A percentile compares a stretch with the other conserved stretches of the same genome.
These are phyloP conservation scores for Ogataea nonfermentans DNA, from an alignment of 805 yeast genomes.

Conservation along the genomic window DNA sequence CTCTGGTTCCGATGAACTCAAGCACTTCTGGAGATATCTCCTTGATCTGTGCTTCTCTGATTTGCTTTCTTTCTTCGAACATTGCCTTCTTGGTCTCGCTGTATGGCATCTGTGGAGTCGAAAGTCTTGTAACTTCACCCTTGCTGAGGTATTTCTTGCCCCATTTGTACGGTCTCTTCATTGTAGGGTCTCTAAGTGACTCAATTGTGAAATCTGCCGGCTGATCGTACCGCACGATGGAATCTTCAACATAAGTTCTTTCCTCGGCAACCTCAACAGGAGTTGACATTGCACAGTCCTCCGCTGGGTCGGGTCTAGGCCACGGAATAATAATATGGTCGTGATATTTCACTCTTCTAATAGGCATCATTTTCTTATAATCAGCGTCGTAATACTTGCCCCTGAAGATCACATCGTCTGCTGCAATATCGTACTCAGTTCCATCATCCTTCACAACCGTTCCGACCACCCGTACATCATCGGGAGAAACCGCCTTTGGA, in stretches of 20 bases:
- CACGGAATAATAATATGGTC: conserved; percentile 77
- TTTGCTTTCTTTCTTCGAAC: conserved; percentile 49
- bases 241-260: conserved; percentile 71
- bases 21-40: conserved; percentile 42
- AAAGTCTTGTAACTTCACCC: conserved; percentile 58
- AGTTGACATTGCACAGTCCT: conserved; percentile 62
- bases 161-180: conserved; percentile 56
- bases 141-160: conserved; percentile 53
- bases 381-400: conserved; percentile 74
- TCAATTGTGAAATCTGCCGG: conserved; percentile 55
- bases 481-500: conserved; percentile 60
- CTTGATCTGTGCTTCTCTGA: conserved; percentile 43
- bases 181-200: conserved; percentile 74
- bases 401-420: conserved; percentile 65
- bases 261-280: conserved; percentile 55
- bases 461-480: conserved; percentile 72
- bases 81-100: conserved; percentile 60
- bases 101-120: conserved; percentile 76
- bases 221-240: conserved; percentile 62
- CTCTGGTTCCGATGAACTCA: conserved; percentile 43
- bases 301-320: conserved; percentile 68
- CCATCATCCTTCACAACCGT: conserved; percentile 70
- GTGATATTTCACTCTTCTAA: conserved; percentile 71
- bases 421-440: conserved; percentile 65
- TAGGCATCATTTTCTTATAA: conserved; percentile 71